Percentiles rank a stretch among this genome's conserved stretches.
Conservation (phyloP, 306 rosid species). For the Casuarina equisetifolia region DNA sequence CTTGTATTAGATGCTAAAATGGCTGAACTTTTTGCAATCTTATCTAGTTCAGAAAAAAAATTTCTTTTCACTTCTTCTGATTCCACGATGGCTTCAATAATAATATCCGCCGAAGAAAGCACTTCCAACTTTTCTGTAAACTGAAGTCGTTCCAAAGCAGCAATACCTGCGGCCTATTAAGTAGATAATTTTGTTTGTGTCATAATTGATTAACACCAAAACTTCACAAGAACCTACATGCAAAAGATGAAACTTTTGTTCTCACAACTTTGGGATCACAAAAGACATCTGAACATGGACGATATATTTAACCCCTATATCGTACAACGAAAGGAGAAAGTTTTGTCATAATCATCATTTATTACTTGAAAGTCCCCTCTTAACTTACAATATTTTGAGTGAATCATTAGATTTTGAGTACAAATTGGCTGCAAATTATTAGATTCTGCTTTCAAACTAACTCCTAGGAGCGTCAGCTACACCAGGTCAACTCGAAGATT, state of each 20-base stretch:
- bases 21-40: slow-evolving; percentile 58
- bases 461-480: background rate
- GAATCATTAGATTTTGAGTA: background rate
- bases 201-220: background rate
- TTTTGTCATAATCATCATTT: no score
- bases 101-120: slow-evolving; percentile 54
- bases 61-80: slow-evolving; percentile 75
- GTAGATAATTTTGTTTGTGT: background rate
- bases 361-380: no score
- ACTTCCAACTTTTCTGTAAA: slow-evolving; percentile 61
- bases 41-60: slow-evolving; percentile 59
- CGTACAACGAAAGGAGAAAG: background rate
- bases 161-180: slow-evolving; percentile 37
- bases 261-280: background rate
- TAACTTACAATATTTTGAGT: no score
- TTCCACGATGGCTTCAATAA: slow-evolving; percentile 86
- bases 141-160: slow-evolving; percentile 50
- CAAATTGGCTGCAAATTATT: no score
- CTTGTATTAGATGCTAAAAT: slow-evolving; percentile 96
- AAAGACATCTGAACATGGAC: background rate
- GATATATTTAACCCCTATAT: background rate
- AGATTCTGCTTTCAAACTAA: background rate
- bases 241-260: background rate
- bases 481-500: background rate
- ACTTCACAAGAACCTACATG: background rate